A percentile compares a stretch with the other conserved stretches of the same genome.
Evolutionary conservation across 2,329 filamentous ascomycete species (phyloP).

Genomic region (Claviceps purpurea): DNA sequence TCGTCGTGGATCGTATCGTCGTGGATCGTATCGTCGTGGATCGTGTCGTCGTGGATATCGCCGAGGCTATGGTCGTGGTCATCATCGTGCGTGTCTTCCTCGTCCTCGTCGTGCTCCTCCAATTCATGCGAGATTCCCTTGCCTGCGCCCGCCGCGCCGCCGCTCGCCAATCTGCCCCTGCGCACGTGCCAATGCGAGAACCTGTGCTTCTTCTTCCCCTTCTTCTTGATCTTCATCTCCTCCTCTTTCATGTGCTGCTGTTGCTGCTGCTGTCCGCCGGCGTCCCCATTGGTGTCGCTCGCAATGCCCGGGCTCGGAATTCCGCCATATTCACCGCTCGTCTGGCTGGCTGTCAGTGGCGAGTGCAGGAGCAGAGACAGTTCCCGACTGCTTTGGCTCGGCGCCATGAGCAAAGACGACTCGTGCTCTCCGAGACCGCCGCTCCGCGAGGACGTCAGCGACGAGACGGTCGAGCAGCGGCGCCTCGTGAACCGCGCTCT

Average conservation of each 20-base stretch:
- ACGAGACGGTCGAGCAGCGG: constrained; percentile 26
- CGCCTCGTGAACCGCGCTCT: constrained; percentile 30
- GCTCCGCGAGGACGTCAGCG: constrained; percentile 21
- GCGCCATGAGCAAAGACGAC: constrained; percentile 6
- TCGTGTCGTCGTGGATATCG: not conserved
- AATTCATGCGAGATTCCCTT: not conserved
- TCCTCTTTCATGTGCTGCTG: not conserved
- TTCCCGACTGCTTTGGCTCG: constrained; percentile 7
- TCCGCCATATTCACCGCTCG: constrained; percentile 1
- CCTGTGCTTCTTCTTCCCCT: not conserved
- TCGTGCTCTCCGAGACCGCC: constrained; percentile 9
- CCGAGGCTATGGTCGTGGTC: not conserved
- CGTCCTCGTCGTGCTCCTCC: not conserved
- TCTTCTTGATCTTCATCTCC: not conserved
- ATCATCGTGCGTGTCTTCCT: not conserved
- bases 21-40: not conserved
- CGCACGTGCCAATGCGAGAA: not conserved
- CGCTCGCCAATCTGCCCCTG: not conserved
- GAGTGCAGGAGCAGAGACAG: not conserved
- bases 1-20: not conserved
- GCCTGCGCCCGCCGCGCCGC: not conserved
- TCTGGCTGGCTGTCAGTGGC: constrained; percentile 1
- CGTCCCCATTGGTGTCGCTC: not conserved
- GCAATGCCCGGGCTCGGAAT: not conserved
- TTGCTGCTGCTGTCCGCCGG: not conserved